These are phyloP conservation scores for Trichosporon sp. DNA, from an alignment of 1,284 basidiomycete genomes.

Conservation along the genomic window DNA sequence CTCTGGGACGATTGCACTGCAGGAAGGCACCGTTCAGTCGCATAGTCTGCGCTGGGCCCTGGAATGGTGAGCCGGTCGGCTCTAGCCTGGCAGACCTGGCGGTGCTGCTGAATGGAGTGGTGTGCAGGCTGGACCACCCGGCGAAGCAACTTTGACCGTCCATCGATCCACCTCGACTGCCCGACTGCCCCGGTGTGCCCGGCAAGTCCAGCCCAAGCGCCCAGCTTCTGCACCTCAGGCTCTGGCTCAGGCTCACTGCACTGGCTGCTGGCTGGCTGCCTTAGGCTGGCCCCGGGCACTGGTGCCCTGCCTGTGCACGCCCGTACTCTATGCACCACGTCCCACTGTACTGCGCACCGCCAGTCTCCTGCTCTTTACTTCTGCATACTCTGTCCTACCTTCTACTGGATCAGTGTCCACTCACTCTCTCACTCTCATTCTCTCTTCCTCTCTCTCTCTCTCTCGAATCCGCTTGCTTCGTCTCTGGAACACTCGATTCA, in stretches of 20 bases:
- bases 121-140: not conserved
- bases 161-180: constrained; percentile 16
- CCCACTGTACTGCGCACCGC: not conserved
- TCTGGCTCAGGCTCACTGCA: not conserved
- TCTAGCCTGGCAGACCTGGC: not conserved
- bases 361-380: not conserved
- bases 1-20: not conserved
- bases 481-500: not conserved
- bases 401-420: not conserved
- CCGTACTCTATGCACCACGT: not conserved
- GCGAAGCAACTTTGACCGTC: not conserved
- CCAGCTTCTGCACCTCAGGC: not conserved
- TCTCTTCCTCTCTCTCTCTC: constrained; percentile 4
- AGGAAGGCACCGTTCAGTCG: not conserved
- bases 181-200: too few species aligned
- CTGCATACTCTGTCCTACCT: constrained; percentile 8
- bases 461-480: not conserved
- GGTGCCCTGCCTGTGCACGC: not conserved
- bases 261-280: not conserved
- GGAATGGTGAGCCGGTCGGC: not conserved
- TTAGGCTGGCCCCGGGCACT: not conserved
- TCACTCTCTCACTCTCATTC: not conserved
- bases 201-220: not conserved
- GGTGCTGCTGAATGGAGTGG: too few species aligned
- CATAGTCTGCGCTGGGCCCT: not conserved